Evolutionary conservation across 1,139 yeast genomes (phyloP).

Genomic region (Meyerozyma guilliermondii): DNA sequence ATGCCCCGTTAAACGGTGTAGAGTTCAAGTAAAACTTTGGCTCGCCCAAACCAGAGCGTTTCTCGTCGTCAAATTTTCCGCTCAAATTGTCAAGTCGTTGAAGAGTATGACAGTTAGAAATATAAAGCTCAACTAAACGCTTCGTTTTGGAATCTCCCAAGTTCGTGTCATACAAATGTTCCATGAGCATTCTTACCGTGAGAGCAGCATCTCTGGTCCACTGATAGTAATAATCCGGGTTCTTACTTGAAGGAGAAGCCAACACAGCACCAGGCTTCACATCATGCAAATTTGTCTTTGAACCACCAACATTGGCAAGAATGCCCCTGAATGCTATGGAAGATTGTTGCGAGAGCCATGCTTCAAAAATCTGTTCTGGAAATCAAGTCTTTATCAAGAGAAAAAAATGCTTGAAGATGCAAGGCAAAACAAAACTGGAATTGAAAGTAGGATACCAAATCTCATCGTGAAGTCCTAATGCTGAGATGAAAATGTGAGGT

Average conservation of each 20-base stretch:
- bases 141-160: constrained; percentile 19
- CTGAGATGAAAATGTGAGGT: no score
- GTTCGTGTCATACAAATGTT: constrained; percentile 39
- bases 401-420: background rate
- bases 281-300: constrained; percentile 22
- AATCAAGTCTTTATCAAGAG: background rate
- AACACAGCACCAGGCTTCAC: constrained; percentile 68
- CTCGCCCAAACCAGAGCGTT: constrained; percentile 68
- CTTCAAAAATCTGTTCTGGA: constrained; percentile 33
- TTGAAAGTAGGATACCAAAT: background rate
- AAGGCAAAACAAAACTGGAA: background rate
- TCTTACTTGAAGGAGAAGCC: constrained; percentile 69
- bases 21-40: constrained; percentile 78
- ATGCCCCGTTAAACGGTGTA: constrained; percentile 51
- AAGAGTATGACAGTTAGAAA: constrained; percentile 50
- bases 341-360: constrained; percentile 54
- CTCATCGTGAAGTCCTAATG: background rate
- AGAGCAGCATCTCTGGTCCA: constrained; percentile 93
- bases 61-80: constrained; percentile 49
- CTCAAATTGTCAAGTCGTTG: constrained; percentile 68
- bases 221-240: constrained; percentile 80
- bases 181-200: constrained; percentile 62
- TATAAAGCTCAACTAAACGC: constrained; percentile 50
- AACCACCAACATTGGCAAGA: constrained; percentile 61
- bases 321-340: constrained; percentile 49